Evolutionary conservation across 768 basidiomycete genomes (phyloP).

Genomic region (Naganishia friedmannii): DNA sequence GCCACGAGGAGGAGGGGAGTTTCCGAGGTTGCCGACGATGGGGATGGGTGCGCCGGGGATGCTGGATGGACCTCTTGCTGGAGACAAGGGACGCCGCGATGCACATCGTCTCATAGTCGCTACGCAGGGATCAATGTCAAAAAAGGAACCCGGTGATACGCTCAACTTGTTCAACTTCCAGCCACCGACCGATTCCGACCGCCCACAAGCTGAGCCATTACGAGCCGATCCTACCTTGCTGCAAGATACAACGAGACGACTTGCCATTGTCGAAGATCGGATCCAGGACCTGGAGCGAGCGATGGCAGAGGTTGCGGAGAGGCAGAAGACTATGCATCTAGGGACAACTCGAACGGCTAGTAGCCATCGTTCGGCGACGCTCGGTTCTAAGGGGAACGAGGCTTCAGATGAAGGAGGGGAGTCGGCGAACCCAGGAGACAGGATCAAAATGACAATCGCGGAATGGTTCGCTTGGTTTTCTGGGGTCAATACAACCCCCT

Average conservation of each 20-base stretch:
- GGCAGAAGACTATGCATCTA: background rate
- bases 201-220: background rate
- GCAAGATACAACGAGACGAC: background rate
- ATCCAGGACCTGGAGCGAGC: conserved; percentile 7
- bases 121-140: background rate
- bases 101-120: background rate
- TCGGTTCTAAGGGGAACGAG: background rate
- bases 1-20: background rate
- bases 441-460: background rate
- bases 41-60: background rate
- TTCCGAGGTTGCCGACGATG: background rate
- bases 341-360: too few species aligned
- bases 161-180: conserved; percentile 1
- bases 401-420: background rate
- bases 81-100: background rate
- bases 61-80: background rate
- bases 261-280: background rate
- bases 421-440: background rate
- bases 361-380: background rate
- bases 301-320: background rate
- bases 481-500: background rate
- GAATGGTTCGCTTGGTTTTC: background rate
- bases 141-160: background rate
- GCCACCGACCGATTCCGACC: background rate
- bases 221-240: background rate